Evolutionary conservation across 176 grass and related monocot genomes (phyloP), one percentile per base, ranked within the genome.

Genomic region (Poa pratensis): DNA sequence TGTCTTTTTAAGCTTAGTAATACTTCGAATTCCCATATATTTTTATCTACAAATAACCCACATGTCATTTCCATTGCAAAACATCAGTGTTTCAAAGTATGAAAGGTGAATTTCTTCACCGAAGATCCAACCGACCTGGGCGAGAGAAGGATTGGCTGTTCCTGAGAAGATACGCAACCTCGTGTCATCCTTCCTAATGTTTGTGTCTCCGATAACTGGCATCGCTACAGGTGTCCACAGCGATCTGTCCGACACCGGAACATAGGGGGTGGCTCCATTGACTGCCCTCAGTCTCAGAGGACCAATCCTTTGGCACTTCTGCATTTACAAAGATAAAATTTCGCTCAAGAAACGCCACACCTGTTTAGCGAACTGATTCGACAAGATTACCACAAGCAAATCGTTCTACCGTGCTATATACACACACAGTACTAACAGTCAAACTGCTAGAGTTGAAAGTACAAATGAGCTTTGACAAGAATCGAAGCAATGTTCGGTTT

Each of bases 101-200:
- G 7, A 17, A 76, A 24, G 32, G 7, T 42, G 4, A 51, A 65
- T 43, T 45, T 39, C 27, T 80, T 69, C 27, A 64, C 18, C 20
- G 15, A 54, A 76, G 9, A 84, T 68, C 35, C 40, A 78, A 60
- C 85, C 75, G 58, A 97, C 95, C 92, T 95, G 92, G 28, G 91
- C 75, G 65, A 97, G 93, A 60, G 87, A 85, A 40, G 84, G 91
- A 43, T 97, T 97, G 61, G 95, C 89, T 5, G 93, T 97, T 80
- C 95, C 95, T 30, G 92, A 95, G 82, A 97, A 97, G 78, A 97
- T 95, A 69, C 95, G 95, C 85, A 97, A 77, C 83, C 95, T 93
- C 3, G 91, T 97, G 83, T 97, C 90, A 37, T 63, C 72, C 46
- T 32, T 83, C 53, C 45, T 87, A 60, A 7, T 80, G 57, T 57